Percentiles rank a stretch among this genome's conserved stretches.
These are phyloP conservation scores for Monilinia aucupariae DNA, from an alignment of 2,329 filamentous ascomycete species.

Conservation along the genomic window DNA sequence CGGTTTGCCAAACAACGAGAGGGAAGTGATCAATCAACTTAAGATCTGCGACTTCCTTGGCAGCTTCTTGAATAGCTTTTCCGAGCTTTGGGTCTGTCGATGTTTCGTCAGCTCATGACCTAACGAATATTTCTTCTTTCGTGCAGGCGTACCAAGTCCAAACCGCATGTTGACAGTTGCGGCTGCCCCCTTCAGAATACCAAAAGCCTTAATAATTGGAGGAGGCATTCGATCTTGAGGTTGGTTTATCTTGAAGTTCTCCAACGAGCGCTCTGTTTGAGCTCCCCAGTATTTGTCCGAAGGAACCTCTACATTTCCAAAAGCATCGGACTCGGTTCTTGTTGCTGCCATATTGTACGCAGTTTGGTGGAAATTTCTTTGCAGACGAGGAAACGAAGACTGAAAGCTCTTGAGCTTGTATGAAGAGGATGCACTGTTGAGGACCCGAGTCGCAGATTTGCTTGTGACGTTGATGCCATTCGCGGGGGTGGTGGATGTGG, in stretches of 20 bases:
- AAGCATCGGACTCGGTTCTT: constrained; percentile 92
- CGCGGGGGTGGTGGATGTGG: constrained; percentile 10
- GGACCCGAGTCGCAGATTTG: constrained; percentile 14
- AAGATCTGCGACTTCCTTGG: constrained; percentile 84
- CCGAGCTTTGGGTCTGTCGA: constrained; percentile 75
- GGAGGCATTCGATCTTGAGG: constrained; percentile 97
- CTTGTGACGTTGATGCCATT: constrained; percentile 9
- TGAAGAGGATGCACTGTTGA: constrained; percentile 11
- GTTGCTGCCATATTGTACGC: constrained; percentile 43
- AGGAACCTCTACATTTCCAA: constrained; percentile 90
- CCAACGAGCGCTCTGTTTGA: constrained; percentile 90
- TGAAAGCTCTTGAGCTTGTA: constrained; percentile 15
- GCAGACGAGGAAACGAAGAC: constrained; percentile 21
- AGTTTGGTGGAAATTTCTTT: constrained; percentile 33
- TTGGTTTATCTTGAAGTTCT: constrained; percentile 99
- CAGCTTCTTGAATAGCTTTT: constrained; percentile 89
- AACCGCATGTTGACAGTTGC: constrained; percentile 93
- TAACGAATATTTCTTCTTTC: constrained; percentile 9
- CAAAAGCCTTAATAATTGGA: constrained; percentile 86
- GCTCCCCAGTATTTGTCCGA: constrained; percentile 97
- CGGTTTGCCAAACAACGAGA: constrained; percentile 98
- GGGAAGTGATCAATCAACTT: constrained; percentile 97
- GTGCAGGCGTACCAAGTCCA: constrained; percentile 63
- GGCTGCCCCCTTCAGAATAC: constrained; percentile 94
- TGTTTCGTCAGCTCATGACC: constrained; percentile 27